Conservation (phyloP, 441 rosid species). For the Erodium moschatum region DNA sequence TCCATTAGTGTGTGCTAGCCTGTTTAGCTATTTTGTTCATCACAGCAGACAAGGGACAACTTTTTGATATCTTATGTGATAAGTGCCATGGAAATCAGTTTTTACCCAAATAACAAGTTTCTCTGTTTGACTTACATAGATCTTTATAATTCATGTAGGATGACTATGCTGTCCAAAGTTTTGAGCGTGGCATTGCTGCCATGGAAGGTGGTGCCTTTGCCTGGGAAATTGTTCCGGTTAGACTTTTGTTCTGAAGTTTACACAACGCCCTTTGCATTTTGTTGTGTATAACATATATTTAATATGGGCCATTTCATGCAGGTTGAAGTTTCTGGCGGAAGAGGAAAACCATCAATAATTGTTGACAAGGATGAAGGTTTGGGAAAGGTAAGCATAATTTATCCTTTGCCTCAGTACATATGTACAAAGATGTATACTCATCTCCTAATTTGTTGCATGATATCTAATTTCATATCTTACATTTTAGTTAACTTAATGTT, state of each 20-base stretch:
- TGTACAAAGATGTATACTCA: not conserved
- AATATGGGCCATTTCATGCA: slow-evolving; percentile 23
- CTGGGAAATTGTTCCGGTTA: slow-evolving; percentile 91
- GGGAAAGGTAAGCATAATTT: slow-evolving; percentile 57
- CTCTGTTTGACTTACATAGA: not conserved
- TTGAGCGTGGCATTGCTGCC: slow-evolving; percentile 96
- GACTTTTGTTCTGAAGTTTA: slow-evolving; percentile 22
- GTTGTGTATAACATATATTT: slow-evolving; percentile 9
- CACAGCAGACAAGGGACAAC: too few relatives aligned
- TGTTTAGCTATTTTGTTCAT: not conserved
- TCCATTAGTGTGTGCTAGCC: not conserved
- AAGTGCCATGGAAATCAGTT: slow-evolving; percentile 11
- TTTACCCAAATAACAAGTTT: not conserved
- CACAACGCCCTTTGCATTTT: slow-evolving; percentile 3
- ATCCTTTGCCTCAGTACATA: not conserved
- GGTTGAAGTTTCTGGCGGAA: slow-evolving; percentile 95
- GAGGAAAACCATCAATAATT: slow-evolving; percentile 74
- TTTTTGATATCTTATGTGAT: not conserved
- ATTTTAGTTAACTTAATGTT: not conserved
- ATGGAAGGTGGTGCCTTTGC: slow-evolving; percentile 70
- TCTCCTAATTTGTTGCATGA: slow-evolving; percentile 12
- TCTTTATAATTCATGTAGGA: slow-evolving; percentile 42
- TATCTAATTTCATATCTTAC: slow-evolving; percentile 15
- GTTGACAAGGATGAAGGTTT: slow-evolving; percentile 91
- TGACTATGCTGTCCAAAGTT: slow-evolving; percentile 78